phyloP scores from a whole-genome alignment of 176 grass and related monocot species.

The Oryza nivara region DNA sequence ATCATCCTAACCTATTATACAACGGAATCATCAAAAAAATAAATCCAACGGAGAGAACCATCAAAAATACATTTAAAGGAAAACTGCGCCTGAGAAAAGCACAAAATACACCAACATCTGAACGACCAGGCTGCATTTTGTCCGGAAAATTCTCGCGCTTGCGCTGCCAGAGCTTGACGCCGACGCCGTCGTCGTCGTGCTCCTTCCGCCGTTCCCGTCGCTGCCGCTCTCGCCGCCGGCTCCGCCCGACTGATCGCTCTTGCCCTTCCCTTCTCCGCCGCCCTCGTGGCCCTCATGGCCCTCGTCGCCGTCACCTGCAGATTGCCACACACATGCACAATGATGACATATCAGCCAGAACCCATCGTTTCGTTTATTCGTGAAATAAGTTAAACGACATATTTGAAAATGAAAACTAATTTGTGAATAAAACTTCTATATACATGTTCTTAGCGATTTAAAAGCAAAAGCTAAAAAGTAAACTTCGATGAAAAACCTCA shows the following conservation, averaged over 20 bases:
- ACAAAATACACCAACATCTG: not conserved
- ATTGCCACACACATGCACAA: not conserved
- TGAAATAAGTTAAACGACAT: no score
- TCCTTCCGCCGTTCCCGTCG: not conserved
- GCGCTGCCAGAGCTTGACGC: not conserved
- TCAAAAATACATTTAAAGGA: not conserved
- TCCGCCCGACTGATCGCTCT: not conserved
- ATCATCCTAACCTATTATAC: not conserved
- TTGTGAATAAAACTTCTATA: no score
- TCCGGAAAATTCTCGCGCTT: not conserved
- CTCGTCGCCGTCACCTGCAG: not conserved
- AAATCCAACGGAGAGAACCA: not conserved
- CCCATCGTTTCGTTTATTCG: not conserved
- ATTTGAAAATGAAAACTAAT: no score
- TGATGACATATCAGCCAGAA: not conserved
- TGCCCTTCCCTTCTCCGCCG: not conserved
- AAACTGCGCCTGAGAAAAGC: not conserved
- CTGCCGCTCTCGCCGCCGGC: not conserved
- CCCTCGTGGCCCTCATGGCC: not conserved
- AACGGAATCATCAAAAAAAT: not conserved
- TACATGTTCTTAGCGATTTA: accelerated
- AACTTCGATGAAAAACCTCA: no score
- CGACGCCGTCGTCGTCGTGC: not conserved
- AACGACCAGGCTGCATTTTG: not conserved
- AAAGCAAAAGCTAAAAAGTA: no score